phyloP scores from a whole-genome alignment of 306 rosid species.

The Malus fusca region DNA sequence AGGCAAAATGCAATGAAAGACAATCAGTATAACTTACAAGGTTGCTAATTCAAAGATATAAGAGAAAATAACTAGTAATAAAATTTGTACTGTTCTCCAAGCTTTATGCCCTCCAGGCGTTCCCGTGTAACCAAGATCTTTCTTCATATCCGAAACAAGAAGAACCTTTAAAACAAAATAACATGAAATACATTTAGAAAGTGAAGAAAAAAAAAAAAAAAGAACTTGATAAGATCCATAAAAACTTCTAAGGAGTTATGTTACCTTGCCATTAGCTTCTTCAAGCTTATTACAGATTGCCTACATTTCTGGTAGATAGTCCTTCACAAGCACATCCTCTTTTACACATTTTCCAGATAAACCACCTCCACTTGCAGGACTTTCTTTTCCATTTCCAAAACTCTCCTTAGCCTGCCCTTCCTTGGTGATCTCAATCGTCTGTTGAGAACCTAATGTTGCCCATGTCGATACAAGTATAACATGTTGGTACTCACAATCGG shows the following conservation, averaged over 20 bases:
- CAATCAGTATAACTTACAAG: background rate
- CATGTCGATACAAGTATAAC: conserved; percentile 69
- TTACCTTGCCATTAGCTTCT: conserved; percentile 75
- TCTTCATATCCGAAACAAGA: conserved; percentile 64
- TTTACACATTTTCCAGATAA: conserved; percentile 19
- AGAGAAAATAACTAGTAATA: background rate
- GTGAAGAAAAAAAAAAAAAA: background rate
- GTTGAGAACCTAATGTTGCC: conserved; percentile 56
- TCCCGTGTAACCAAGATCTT: conserved; percentile 75
- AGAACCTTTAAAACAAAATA: conserved; percentile 56
- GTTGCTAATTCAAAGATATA: background rate
- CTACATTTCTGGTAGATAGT: conserved; percentile 65
- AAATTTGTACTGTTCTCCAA: conserved; percentile 58
- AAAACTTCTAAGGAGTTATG: background rate
- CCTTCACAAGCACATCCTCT: conserved; percentile 56
- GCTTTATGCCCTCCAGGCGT: conserved; percentile 47
- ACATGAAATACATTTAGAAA: conserved; percentile 13
- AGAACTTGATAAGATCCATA: background rate
- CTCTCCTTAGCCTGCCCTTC: conserved; percentile 24
- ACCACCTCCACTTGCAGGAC: conserved; percentile 19
- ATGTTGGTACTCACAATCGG: conserved; percentile 59
- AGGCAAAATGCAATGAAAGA: conserved; percentile 11
- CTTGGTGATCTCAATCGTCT: conserved; percentile 54
- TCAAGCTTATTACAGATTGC: conserved; percentile 62
- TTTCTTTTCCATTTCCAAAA: conserved; percentile 14